phyloP scores from a whole-genome alignment of 805 yeast species.

The Priceomyces carsonii region DNA sequence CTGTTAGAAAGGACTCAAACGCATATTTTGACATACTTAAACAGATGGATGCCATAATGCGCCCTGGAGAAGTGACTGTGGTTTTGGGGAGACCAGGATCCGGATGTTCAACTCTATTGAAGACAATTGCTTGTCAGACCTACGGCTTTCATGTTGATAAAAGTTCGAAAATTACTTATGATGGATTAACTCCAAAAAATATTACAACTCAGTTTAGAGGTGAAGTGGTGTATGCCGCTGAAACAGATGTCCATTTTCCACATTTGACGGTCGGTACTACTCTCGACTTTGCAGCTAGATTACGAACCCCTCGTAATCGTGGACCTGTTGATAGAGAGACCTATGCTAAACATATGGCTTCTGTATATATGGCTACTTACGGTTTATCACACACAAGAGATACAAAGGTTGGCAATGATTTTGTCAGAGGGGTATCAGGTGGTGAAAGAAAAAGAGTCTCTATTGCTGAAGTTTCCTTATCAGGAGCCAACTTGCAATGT shows the following conservation, averaged over 20 bases:
- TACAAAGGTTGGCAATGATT: constrained; percentile 65
- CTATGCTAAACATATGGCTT: constrained; percentile 42
- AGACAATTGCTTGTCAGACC: constrained; percentile 38
- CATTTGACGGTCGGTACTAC: constrained; percentile 57
- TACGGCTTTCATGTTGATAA: constrained; percentile 37
- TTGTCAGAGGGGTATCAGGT: constrained; percentile 75
- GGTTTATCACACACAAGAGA: constrained; percentile 55
- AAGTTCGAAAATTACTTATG: constrained; percentile 32
- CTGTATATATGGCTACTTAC: constrained; percentile 45
- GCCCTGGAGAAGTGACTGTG: constrained; percentile 41
- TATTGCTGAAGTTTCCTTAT: constrained; percentile 72
- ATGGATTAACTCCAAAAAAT: constrained; percentile 32
- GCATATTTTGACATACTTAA: constrained; percentile 32
- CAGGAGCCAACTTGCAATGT: constrained; percentile 56
- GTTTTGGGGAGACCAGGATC: constrained; percentile 45
- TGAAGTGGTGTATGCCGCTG: constrained; percentile 48
- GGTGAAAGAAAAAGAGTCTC: constrained; percentile 87
- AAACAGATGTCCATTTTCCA: constrained; percentile 59
- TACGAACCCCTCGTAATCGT: constrained; percentile 46
- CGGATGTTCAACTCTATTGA: constrained; percentile 42
- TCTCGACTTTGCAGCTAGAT: constrained; percentile 52
- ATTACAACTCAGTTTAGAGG: constrained; percentile 33
- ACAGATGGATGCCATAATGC: constrained; percentile 34
- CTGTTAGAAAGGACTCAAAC: constrained; percentile 21
- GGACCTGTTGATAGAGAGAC: constrained; percentile 34